Base-by-base conservation (phyloP, 306 rosid genomes). In the Biancaea sappan region DNA sequence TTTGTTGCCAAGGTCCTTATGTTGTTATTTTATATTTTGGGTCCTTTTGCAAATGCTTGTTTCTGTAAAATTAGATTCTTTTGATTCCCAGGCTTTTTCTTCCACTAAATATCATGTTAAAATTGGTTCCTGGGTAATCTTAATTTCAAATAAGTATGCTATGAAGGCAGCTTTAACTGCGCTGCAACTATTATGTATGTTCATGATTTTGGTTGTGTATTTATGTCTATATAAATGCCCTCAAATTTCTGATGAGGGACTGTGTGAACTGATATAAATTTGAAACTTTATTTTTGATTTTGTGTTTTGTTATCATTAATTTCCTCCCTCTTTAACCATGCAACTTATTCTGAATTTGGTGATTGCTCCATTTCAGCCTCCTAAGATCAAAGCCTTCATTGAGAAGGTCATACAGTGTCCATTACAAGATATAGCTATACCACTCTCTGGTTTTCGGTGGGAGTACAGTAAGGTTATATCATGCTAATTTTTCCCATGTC, bases 381-480 rank as follows among this genome's bases (percentile, higher is more conserved):
- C 92, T 24, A 92, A 90, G 77, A 84, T 92, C 75, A 92, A 95
- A 87, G 89, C 92, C 53, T 92, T 95, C 81, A 87, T 90, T 60
- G 97, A 92, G 32, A 92, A 95, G 84, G 97, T 95, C 87, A 92
- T 92, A 70, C 97, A 87, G 66, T 92, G 99, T 74, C 98, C 99
- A 0, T 82, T 92, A 69, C 99, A 90, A 76, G 99, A 95, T 86
- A 95, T 95, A 80, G 97, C 94, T 61, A 90, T 95, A 67, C 98
- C 97, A 21, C 97, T 95, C 77, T 95, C 99, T 71, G 98, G 99
- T 73, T 95, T 95, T 78, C 92, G 84, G 69, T 95, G 99, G 99
- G 98, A 95, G 83, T 92, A 83, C 75, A 85, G 67, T 74, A 95
- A 95, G 98, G 99, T 94, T 79, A 78, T 83, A 38, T 19, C 51